Percentiles rank a stretch among this genome's conserved stretches.
These are phyloP conservation scores for Boletus fagicola DNA, from an alignment of 768 basidiomycete species.

Conservation along the genomic window DNA sequence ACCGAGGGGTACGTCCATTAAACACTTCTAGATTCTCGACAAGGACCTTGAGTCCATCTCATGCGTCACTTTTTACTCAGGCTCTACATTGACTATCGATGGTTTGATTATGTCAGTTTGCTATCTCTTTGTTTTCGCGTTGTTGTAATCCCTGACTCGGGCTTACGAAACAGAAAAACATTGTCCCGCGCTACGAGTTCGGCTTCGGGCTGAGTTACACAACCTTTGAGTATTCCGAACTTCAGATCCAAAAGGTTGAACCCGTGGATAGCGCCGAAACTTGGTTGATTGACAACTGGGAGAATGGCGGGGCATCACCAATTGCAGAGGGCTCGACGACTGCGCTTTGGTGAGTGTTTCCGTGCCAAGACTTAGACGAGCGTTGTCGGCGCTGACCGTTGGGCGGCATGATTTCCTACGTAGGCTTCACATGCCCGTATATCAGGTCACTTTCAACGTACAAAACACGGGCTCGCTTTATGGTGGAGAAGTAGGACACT, in stretches of 20 bases:
- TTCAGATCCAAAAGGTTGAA: neutral
- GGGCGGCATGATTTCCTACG: neutral
- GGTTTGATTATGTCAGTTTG: neutral
- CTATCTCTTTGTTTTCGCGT: neutral
- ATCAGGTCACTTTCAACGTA: neutral
- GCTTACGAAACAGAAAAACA: neutral
- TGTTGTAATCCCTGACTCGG: neutral
- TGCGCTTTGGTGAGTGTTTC: neutral
- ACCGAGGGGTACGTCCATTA: neutral
- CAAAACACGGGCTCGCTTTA: neutral
- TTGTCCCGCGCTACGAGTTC: neutral
- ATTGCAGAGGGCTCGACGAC: neutral
- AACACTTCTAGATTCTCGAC: neutral
- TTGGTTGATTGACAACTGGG: neutral
- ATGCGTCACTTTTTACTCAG: neutral
- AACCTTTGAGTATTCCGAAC: neutral
- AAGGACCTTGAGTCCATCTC: neutral
- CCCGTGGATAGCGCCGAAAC: neutral
- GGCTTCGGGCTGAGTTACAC: neutral
- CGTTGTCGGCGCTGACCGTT: neutral
- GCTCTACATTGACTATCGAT: neutral
- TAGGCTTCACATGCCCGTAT: neutral
- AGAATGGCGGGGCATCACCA: neutral
- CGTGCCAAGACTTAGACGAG: neutral
- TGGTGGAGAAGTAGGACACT: neutral